These are phyloP conservation scores for Globisporangium paroecandrum DNA, from an alignment of 352 stramenopile genomes.

Conservation along the genomic window DNA sequence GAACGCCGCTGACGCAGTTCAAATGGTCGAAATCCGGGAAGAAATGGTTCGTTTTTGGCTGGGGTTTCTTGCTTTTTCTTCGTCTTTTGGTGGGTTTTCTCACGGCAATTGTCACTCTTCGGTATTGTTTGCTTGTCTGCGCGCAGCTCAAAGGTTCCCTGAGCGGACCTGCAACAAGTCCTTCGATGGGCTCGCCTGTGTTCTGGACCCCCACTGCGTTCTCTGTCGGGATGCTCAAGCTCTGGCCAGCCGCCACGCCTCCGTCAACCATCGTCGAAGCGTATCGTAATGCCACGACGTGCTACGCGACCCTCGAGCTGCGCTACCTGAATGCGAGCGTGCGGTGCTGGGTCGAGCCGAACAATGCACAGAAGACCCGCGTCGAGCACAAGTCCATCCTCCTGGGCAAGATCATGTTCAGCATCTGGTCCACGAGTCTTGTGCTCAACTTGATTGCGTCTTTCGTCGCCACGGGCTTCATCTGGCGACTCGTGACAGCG, in stretches of 20 bases:
- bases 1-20: not conserved
- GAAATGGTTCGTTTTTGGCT: slow-evolving; percentile 10
- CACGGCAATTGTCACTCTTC: not conserved
- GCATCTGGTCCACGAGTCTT: slow-evolving; percentile 39
- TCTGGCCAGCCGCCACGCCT: slow-evolving; percentile 31
- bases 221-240: slow-evolving; percentile 20
- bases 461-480: slow-evolving; percentile 25
- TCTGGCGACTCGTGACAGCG: slow-evolving; percentile 20
- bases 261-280: slow-evolving; percentile 30
- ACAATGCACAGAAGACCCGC: slow-evolving; percentile 18
- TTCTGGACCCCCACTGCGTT: slow-evolving; percentile 28
- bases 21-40: slow-evolving; percentile 11
- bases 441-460: slow-evolving; percentile 33
- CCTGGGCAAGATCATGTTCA: slow-evolving; percentile 32
- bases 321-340: slow-evolving; percentile 34
- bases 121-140: not conserved
- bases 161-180: slow-evolving; percentile 10
- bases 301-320: slow-evolving; percentile 33
- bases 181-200: slow-evolving; percentile 23
- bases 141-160: slow-evolving; percentile 19
- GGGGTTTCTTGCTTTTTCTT: not conserved
- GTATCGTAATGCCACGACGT: slow-evolving; percentile 29
- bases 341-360: slow-evolving; percentile 37
- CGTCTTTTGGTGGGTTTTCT: not conserved
- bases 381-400: slow-evolving; percentile 23